A percentile compares a stretch with the other conserved stretches of the same genome.
Evolutionary conservation across 805 yeast genomes (phyloP).

Genomic region (Candida sakaeoensis): DNA sequence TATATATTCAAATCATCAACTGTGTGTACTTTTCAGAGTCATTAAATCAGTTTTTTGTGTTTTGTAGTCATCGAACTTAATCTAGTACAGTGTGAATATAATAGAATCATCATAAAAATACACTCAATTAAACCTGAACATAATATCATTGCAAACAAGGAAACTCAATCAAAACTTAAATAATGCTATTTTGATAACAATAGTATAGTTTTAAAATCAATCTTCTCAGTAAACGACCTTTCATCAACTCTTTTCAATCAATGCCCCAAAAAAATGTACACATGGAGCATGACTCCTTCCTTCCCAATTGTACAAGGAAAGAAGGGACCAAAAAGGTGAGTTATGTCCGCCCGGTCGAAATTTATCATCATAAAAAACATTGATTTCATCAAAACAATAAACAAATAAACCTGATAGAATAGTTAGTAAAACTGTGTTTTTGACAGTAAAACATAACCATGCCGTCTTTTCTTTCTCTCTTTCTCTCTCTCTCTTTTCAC

Average conservation of each 20-base stretch:
- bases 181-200: conserved; percentile 1
- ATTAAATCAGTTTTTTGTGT: conserved; percentile 43
- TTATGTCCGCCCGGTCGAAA: conserved; percentile 54
- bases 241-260: conserved; percentile 43
- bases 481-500: too few relatives aligned
- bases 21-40: conserved; percentile 35
- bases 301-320: conserved; percentile 33
- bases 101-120: conserved; percentile 38
- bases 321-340: conserved; percentile 30
- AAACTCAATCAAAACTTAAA: conserved; percentile 3
- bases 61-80: conserved; percentile 34
- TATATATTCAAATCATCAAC: neutral
- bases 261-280: conserved; percentile 41
- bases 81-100: conserved; percentile 49
- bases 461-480: too few relatives aligned
- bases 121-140: neutral
- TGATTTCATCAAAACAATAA: neutral
- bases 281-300: conserved; percentile 43
- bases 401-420: conserved; percentile 11
- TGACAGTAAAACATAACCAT: too few relatives aligned
- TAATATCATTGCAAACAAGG: neutral
- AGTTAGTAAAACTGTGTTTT: conserved; percentile 19
- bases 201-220: neutral
- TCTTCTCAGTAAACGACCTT: conserved; percentile 39
- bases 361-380: conserved; percentile 35